Conservation (phyloP, 2,329 filamentous ascomycete species). For the Elsinoe perseae region DNA sequence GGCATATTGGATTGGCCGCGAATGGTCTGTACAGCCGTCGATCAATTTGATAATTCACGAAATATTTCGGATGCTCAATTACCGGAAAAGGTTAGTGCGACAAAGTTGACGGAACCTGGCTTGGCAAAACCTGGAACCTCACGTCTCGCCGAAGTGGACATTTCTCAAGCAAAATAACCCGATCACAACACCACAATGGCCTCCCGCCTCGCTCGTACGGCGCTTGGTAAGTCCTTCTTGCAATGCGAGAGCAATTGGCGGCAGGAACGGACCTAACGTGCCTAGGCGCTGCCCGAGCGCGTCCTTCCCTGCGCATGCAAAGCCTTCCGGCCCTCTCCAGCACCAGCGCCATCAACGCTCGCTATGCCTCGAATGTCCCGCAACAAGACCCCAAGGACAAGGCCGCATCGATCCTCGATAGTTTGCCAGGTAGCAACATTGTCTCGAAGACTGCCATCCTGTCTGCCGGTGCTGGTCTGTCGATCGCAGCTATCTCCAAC, state of each 20-base stretch:
- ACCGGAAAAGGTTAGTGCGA: background rate
- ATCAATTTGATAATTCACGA: background rate
- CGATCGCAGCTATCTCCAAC: slow-evolving; percentile 94
- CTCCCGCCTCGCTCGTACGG: slow-evolving; percentile 92
- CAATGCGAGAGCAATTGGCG: slow-evolving; percentile 21
- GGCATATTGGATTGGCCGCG: slow-evolving; percentile 29
- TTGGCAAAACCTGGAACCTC: slow-evolving; percentile 11
- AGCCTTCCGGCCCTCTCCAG: slow-evolving; percentile 66
- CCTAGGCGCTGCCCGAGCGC: slow-evolving; percentile 81
- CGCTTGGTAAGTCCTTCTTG: slow-evolving; percentile 65
- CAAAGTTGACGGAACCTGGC: too few relatives aligned
- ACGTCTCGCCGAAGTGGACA: slow-evolving; percentile 28
- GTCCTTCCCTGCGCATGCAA: slow-evolving; percentile 64
- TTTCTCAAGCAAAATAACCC: slow-evolving; percentile 19
- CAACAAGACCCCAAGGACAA: slow-evolving; percentile 89
- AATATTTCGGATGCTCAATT: slow-evolving; percentile 10
- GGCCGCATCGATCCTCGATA: slow-evolving; percentile 89
- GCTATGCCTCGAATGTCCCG: slow-evolving; percentile 60
- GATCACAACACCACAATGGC: slow-evolving; percentile 68
- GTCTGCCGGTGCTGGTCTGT: slow-evolving; percentile 82
- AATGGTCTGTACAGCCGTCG: background rate
- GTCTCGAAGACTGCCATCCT: slow-evolving; percentile 96
- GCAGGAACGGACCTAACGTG: slow-evolving; percentile 34
- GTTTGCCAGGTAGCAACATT: slow-evolving; percentile 84
- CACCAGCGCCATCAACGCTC: slow-evolving; percentile 56